Evolutionary conservation across 441 rosid genomes (phyloP), one percentile per base, ranked within the genome.

Genomic region (California macrophylla): DNA sequence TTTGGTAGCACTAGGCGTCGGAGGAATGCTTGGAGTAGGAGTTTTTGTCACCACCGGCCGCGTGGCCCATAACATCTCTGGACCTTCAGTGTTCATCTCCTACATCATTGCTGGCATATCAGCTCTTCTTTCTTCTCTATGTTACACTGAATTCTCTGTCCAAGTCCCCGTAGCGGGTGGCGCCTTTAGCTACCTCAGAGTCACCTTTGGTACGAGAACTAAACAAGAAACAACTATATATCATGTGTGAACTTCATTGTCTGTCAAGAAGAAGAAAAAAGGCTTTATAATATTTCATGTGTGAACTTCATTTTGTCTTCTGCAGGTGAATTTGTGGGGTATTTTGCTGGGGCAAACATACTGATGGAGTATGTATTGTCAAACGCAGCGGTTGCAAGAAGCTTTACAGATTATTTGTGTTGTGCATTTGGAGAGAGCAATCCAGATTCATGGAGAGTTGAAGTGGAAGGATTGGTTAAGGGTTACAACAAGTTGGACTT

Each of bases 21-120:
- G 93, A 32, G 98, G 98, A n/a, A 92, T 92, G 98, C 95, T 92
- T 58, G 98, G 96, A 8, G 96, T 79, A 61, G 98, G 98, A 8
- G 96, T 92, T 21, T 90, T 92, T 70, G 90, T 90, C 68, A 88
- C 98, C 29, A 89, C 98, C 15, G 95, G 96, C 9, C 81, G 23
- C 1, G 96, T 92, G 1, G 93, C 95, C 28, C 86, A 64, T 26
- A 25, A 78, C 10, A 66, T 36, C 68, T 79, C 96, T 0, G 98
- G 98, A 42, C 96, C 98, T 29, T 82, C 98, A 0, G 95, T 92
- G 36, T 85, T 92, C 77, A 83, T 90, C 10, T 92, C 98, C 0
- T 92, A 92, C 72, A 77, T 87, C 28, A 78, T 90, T 71, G 96
- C 98, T 9, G 96, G 87, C 38, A 76, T 89, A 64, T 85, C 98